Percentiles rank a stretch among this genome's conserved stretches.
phyloP scores from a whole-genome alignment of 352 stramenopile genomes.

The Phytophthora sp. region DNA sequence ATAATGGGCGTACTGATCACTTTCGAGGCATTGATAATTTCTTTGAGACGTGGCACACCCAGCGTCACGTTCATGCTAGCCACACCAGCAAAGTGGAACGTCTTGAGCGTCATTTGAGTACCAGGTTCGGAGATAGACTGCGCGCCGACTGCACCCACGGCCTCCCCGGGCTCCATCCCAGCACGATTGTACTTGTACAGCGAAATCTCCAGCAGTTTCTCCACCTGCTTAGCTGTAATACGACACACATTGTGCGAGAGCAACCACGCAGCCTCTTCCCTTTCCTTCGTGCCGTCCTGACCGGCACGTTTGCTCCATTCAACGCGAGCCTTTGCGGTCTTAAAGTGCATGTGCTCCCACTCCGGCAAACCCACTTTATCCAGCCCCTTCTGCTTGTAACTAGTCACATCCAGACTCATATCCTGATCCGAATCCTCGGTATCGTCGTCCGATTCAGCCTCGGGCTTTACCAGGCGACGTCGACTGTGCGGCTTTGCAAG shows the following conservation, averaged over 20 bases:
- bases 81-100: conserved; percentile 99
- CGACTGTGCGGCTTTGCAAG: conserved; percentile 49
- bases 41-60: conserved; percentile 98
- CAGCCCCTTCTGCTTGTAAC: conserved; percentile 73
- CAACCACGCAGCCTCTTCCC: conserved; percentile 80
- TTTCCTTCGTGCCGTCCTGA: conserved; percentile 56
- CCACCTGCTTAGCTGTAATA: conserved; percentile 82
- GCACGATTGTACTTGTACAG: conserved; percentile 89
- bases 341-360: conserved; percentile 69
- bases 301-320: conserved; percentile 66
- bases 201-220: conserved; percentile 78
- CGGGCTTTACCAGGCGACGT: conserved; percentile 61
- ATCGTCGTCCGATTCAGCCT: conserved; percentile 47
- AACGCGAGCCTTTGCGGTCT: conserved; percentile 46
- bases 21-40: conserved; percentile 97
- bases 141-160: conserved; percentile 96
- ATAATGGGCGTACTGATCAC: conserved; percentile 99
- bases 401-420: conserved; percentile 49
- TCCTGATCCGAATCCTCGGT: conserved; percentile 62
- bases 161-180: conserved; percentile 95
- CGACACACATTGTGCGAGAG: conserved; percentile 93
- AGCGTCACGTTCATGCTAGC: conserved; percentile 99
- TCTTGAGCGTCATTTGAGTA: conserved; percentile 98
- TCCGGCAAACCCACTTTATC: conserved; percentile 61
- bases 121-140: conserved; percentile 97